Evolutionary conservation across 1,284 basidiomycete genomes (phyloP), one percentile per base, ranked within the genome.

Genomic region (Rhodofomes roseus): DNA sequence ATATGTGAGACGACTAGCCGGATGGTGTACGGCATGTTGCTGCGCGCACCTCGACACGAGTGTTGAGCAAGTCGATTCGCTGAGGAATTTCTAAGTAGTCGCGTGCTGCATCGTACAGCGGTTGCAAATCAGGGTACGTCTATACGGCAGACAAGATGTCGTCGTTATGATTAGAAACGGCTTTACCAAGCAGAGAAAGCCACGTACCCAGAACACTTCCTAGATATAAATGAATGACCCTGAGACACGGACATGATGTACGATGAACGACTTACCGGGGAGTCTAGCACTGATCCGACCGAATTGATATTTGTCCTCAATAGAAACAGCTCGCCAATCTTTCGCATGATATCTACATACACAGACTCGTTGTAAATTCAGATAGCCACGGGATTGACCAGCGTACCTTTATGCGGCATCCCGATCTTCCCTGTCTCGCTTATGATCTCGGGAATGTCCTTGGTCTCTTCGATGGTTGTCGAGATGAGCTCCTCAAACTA

Each of bases 41-140:
- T 22, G 31, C 39, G 44, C 74, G 55, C 63, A 90, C 92, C 81
- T 96, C 96, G 23, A 98, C 95, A 61, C 95, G 88, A 34, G 94
- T 93, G 74, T 97, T 98, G 60, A 98, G 79, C 43, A 98, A 77
- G 72, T 96, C 93, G 66, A 97, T 95, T 55, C 95, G 85, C 73
- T 97, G 95, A 2, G 93, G 92, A 61, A 98, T 94, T 77, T 98
- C 95, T 34, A 98, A 82, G 73, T 98, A 98, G 69, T 89, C 92
- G 62, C 94, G 82, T 5, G 94, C 93, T 4, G 95, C 95, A 65
- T 94, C 92, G 73, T 98, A 98, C 44, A 98, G 79, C 11, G 96
- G 96, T 76, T 98, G 95, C 36, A 98, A 79, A 78, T 98, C 96
- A 18, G 95, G 94, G 72, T 87, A 95, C 60, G 85, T 89, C 90